Evolutionary conservation across 345 rosid species (phyloP).

Genomic region (Rhodamnia rubescens): DNA sequence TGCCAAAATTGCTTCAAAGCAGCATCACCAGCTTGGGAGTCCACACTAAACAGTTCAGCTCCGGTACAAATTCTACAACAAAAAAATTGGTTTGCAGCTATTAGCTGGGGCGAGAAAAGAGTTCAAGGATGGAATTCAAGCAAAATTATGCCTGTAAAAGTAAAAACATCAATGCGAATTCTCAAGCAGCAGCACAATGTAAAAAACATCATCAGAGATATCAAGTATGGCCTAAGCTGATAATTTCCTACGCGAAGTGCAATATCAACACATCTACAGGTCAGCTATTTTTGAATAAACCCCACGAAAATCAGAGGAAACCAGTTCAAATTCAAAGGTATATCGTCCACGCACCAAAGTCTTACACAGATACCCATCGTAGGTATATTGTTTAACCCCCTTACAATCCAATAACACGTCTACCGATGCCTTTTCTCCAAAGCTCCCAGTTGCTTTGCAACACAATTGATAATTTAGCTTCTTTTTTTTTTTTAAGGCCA

Average conservation of each 20-base stretch:
- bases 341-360: neutral
- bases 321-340: neutral
- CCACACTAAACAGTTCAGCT: constrained; percentile 45
- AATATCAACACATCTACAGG: neutral
- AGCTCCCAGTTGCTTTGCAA: neutral
- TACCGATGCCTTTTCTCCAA: neutral
- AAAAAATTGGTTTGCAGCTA: neutral
- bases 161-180: neutral
- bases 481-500: neutral
- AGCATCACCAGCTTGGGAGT: constrained; percentile 47
- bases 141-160: neutral
- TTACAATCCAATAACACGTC: neutral
- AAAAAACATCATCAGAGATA: neutral
- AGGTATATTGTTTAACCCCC: neutral
- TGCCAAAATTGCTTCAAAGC: constrained; percentile 85
- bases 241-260: neutral
- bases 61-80: constrained; percentile 56
- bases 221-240: neutral
- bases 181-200: neutral
- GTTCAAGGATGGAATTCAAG: neutral
- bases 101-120: neutral
- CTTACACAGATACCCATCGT: neutral
- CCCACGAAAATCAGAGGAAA: neutral
- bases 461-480: neutral
- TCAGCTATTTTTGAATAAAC: neutral